Evolutionary conservation across 2,329 filamentous ascomycete genomes (phyloP).

Genomic region (Trichoderma harzianum): DNA sequence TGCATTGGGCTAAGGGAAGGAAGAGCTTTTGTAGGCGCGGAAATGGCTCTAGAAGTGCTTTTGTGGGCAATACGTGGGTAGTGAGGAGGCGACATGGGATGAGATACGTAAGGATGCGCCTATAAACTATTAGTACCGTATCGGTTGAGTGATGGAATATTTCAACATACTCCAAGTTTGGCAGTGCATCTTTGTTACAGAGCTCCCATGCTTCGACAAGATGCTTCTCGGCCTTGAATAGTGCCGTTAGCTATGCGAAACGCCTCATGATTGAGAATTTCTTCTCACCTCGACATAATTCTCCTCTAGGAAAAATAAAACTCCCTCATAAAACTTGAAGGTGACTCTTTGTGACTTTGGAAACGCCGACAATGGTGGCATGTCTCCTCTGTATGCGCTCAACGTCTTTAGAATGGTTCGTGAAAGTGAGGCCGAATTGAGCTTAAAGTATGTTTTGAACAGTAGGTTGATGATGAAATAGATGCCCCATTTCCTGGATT

Average conservation of each 20-base stretch:
- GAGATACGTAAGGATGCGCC: slow-evolving; percentile 88
- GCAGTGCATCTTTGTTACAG: slow-evolving; percentile 68
- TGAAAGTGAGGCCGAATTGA: slow-evolving; percentile 84
- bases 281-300: slow-evolving; percentile 70
- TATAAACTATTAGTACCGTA: slow-evolving; percentile 36
- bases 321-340: slow-evolving; percentile 93
- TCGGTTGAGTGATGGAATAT: background rate
- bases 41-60: slow-evolving; percentile 67
- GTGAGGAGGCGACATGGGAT: slow-evolving; percentile 92
- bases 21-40: slow-evolving; percentile 76
- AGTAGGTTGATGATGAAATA: slow-evolving; percentile 92
- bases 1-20: slow-evolving; percentile 70
- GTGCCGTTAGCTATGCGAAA: background rate
- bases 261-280: background rate
- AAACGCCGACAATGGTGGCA: slow-evolving; percentile 75
- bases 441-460: slow-evolving; percentile 98
- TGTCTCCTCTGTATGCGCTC: slow-evolving; percentile 70
- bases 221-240: slow-evolving; percentile 67
- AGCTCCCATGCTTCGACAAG: slow-evolving; percentile 77
- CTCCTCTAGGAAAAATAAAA: slow-evolving; percentile 91
- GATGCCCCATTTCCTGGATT: slow-evolving; percentile 96
- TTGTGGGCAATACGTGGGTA: slow-evolving; percentile 76
- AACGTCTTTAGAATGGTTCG: slow-evolving; percentile 87
- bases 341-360: slow-evolving; percentile 90
- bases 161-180: slow-evolving; percentile 74